Percentiles rank a stretch among this genome's conserved stretches.
Evolutionary conservation across 495 filamentous ascomycete species (phyloP).

Genomic region (Trichoderma orchidacearum): DNA sequence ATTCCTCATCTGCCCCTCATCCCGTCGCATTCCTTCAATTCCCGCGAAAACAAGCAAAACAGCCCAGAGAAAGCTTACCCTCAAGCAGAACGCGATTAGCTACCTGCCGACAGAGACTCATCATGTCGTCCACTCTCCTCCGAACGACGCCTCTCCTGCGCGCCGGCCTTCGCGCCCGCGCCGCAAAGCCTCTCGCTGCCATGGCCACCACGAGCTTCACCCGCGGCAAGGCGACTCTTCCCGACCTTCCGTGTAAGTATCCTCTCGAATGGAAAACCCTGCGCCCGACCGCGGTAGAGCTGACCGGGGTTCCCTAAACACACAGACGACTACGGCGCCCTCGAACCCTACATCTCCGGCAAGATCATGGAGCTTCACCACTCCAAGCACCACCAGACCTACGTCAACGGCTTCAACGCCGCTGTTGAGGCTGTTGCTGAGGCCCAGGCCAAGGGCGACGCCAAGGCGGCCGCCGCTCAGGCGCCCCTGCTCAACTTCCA

Average conservation of each 20-base stretch:
- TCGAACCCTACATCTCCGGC: constrained; percentile 89
- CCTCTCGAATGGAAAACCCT: neutral
- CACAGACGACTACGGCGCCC: constrained; percentile 73
- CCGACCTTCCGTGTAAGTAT: constrained; percentile 77
- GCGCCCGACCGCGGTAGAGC: no score
- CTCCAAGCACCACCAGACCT: constrained; percentile 67
- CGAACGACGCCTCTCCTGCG: constrained; percentile 31
- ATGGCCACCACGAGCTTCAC: constrained; percentile 59
- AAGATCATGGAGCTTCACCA: constrained; percentile 97
- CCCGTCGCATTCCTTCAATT: neutral
- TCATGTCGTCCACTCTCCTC: constrained; percentile 39
- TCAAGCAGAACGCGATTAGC: neutral
- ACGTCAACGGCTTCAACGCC: constrained; percentile 60
- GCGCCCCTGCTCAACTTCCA: constrained; percentile 93
- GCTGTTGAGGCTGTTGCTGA: constrained; percentile 45
- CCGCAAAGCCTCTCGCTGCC: constrained; percentile 27
- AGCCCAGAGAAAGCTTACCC: neutral
- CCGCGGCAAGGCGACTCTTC: constrained; percentile 82
- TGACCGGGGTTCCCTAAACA: constrained; percentile 6
- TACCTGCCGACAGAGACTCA: neutral
- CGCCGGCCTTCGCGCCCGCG: constrained; percentile 29
- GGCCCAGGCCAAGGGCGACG: constrained; percentile 43
- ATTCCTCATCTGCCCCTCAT: neutral
- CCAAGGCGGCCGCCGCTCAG: constrained; percentile 59
- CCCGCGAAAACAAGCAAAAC: neutral